A percentile compares a stretch with the other conserved stretches of the same genome.
Evolutionary conservation across 768 basidiomycete genomes (phyloP).

Genomic region (Mycena amicta): DNA sequence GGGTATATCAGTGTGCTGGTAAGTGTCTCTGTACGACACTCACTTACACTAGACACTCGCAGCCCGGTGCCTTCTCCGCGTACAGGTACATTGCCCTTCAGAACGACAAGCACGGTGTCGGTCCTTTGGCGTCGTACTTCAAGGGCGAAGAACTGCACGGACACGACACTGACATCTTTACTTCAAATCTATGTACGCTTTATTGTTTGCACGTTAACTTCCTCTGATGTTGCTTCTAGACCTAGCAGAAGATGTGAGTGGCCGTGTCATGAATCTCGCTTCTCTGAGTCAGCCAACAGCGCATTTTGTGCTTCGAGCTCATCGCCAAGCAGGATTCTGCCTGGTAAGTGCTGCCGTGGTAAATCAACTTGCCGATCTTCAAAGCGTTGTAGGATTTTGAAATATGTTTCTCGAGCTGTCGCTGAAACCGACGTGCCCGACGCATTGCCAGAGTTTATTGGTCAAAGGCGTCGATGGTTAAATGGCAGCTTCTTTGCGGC

Average conservation of each 20-base stretch:
- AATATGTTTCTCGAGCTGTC: constrained; percentile 92
- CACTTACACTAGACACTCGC: background rate
- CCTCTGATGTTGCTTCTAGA: constrained; percentile 39
- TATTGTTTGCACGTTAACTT: background rate
- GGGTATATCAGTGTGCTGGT: constrained; percentile 97
- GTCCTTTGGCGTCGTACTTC: constrained; percentile 95
- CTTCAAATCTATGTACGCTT: constrained; percentile 90
- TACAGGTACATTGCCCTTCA: constrained; percentile 90
- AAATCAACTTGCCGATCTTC: constrained; percentile 17
- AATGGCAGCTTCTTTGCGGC: constrained; percentile 96
- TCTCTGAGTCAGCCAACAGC: constrained; percentile 60
- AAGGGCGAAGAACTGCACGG: constrained; percentile 90
- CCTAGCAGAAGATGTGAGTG: constrained; percentile 82
- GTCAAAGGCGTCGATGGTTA: constrained; percentile 86
- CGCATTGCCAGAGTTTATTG: constrained; percentile 89
- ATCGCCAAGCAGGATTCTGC: constrained; percentile 76
- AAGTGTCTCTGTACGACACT: no score
- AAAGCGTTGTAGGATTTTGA: constrained; percentile 72
- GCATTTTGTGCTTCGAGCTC: constrained; percentile 81
- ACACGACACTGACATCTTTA: constrained; percentile 88
- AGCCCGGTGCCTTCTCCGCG: constrained; percentile 95
- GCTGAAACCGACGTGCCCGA: constrained; percentile 96
- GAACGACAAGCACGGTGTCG: constrained; percentile 78
- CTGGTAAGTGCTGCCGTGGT: constrained; percentile 52
- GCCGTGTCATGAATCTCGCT: no score